Evolutionary conservation across 164 flowering plant genomes (phyloP), one percentile per base, ranked within the genome.

Genomic region (Aristolochia fimbriata): DNA sequence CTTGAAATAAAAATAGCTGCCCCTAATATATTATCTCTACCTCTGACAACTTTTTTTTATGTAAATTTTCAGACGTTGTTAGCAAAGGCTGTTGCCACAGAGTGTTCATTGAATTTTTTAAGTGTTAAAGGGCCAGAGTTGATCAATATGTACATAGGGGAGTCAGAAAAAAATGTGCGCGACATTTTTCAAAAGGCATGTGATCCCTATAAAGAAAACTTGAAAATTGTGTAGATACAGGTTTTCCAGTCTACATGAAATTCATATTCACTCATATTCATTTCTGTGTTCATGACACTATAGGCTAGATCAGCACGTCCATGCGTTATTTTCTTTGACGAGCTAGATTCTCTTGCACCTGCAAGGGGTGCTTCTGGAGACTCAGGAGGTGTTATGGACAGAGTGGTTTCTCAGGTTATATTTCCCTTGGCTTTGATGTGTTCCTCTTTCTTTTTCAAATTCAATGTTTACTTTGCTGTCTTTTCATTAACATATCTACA

Each of bases 291-390:
- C 8, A 37, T 37, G 9, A 10, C 37, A 31, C 68, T 74, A 43
- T 77, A 92, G 97, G 97, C 97, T 33, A 85, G 91, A 68, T 80
- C 91, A 41, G 98, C 98, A 48, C 88, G 97, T 5, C 98, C 98
- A 22, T 93, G 98, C 74, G 96, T 93, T 57, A 87, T 91, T 63
- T 91, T 91, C 75, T 91, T 88, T 73, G 98, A 91, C 71, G 98
- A 91, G 66, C 92, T 91, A 55, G 96, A 91, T 78, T 85, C 97
- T 62, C 92, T 91, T 75, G 97, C 94, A 71, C 98, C 98, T 20
- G 97, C 98, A 60, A 76, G 98, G n/a, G 98, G 98, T 68, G 88
- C 86, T 47, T 86, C 98, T 62, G 98, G 98, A 63, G 98, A 93
- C 77, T 89, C 98, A 61, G 97, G 98, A 30, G 98, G 98, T 65